Conservation (phyloP, 2,329 filamentous ascomycete genomes). For the Clonostachys chloroleuca region DNA sequence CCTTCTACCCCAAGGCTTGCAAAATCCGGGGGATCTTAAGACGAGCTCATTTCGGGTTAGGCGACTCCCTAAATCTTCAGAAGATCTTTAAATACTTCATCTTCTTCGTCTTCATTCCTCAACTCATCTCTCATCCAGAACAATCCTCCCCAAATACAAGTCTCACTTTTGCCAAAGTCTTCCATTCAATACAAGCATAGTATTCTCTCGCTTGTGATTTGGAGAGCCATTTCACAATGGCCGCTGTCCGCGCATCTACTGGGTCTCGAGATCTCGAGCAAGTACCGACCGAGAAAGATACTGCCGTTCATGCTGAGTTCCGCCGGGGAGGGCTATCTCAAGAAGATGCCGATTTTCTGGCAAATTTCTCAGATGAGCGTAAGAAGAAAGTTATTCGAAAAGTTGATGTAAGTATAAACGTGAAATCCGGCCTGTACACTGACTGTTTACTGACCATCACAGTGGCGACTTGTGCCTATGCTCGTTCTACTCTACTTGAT, state of each 20-base stretch:
- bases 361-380: conserved; percentile 17
- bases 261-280: conserved; percentile 14
- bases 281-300: conserved; percentile 12
- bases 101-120: too few relatives aligned
- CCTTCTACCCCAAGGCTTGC: neutral
- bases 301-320: conserved; percentile 13
- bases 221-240: conserved; percentile 5
- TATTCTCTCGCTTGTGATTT: too few relatives aligned
- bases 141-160: too few relatives aligned
- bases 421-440: neutral
- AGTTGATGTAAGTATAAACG: conserved; percentile 13
- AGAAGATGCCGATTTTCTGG: conserved; percentile 22
- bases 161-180: too few relatives aligned
- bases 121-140: too few relatives aligned
- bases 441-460: neutral
- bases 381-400: conserved; percentile 20
- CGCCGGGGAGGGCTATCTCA: conserved; percentile 6
- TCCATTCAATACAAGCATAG: too few relatives aligned
- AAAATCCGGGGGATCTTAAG: neutral
- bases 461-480: conserved; percentile 18
- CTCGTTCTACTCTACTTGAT: conserved; percentile 23
- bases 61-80: too few relatives aligned
- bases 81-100: too few relatives aligned
- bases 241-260: conserved; percentile 1
- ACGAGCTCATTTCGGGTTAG: too few relatives aligned